Percentiles rank a stretch among this genome's conserved stretches.
Conservation (phyloP, 306 rosid species). For the Luffa acutangula region DNA sequence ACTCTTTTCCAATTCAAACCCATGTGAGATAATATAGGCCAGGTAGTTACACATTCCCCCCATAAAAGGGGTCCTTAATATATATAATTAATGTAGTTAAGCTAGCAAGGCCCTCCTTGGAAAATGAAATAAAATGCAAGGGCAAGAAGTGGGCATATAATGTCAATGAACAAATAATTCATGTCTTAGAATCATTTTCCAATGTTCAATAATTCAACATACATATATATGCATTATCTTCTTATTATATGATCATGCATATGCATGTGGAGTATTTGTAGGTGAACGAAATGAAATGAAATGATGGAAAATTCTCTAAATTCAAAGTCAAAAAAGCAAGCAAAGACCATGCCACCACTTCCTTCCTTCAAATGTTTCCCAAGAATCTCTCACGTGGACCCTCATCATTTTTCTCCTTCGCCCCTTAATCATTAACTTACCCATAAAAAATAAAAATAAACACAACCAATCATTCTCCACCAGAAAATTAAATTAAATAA, state of each 20-base stretch:
- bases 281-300: background rate
- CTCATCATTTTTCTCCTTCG: background rate
- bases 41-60: background rate
- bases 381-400: constrained; percentile 8
- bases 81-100: background rate
- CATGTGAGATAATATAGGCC: background rate
- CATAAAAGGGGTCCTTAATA: background rate
- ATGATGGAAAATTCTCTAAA: background rate
- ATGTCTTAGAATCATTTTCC: background rate
- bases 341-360: background rate
- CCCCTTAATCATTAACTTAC: background rate
- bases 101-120: background rate
- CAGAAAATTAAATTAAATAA: background rate
- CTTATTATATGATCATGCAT: background rate
- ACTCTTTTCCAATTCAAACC: background rate
- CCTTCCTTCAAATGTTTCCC: constrained; percentile 1
- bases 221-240: background rate
- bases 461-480: background rate
- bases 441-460: background rate
- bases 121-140: background rate
- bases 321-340: background rate
- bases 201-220: background rate
- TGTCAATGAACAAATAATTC: background rate
- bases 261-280: background rate
- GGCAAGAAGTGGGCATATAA: background rate